A percentile compares a stretch with the other conserved stretches of the same genome.
Evolutionary conservation across 768 basidiomycete genomes (phyloP).

Genomic region (Lentinula boryana): DNA sequence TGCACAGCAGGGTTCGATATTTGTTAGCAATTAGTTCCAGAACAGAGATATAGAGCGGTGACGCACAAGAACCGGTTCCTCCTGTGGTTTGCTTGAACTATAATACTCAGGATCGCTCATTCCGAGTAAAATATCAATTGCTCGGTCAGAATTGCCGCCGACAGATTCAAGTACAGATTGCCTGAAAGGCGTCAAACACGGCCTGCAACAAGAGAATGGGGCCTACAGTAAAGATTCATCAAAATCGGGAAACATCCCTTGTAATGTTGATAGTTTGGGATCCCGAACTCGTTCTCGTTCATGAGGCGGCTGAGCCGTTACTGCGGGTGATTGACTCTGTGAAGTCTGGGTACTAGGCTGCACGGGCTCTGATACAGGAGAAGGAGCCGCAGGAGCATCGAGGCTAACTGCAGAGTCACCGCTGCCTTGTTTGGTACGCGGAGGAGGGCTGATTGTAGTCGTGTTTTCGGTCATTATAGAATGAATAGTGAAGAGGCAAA

Average conservation of each 20-base stretch:
- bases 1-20: slow-evolving; percentile 13
- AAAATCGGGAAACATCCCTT: slow-evolving; percentile 76
- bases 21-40: not conserved
- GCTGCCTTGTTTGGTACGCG: not conserved
- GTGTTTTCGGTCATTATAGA: not conserved
- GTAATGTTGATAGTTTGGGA: slow-evolving; percentile 48
- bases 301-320: not conserved
- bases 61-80: slow-evolving; percentile 11
- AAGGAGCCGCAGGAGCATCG: not conserved
- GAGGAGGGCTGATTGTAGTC: not conserved
- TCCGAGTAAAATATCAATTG: slow-evolving; percentile 70
- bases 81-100: slow-evolving; percentile 25
- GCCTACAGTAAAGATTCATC: slow-evolving; percentile 66
- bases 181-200: slow-evolving; percentile 23
- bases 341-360: not conserved
- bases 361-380: not conserved
- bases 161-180: slow-evolving; percentile 71
- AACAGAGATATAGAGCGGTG: slow-evolving; percentile 2
- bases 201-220: not conserved
- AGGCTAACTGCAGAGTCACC: not conserved
- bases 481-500: too few relatives aligned
- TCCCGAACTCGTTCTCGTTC: slow-evolving; percentile 19
- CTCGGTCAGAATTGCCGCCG: slow-evolving; percentile 63
- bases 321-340: not conserved
- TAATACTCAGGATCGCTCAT: slow-evolving; percentile 83